Percentiles rank a stretch among this genome's conserved stretches.
These are phyloP conservation scores for Malus hybrid DNA, from an alignment of 331 rosid species.

Conservation along the genomic window DNA sequence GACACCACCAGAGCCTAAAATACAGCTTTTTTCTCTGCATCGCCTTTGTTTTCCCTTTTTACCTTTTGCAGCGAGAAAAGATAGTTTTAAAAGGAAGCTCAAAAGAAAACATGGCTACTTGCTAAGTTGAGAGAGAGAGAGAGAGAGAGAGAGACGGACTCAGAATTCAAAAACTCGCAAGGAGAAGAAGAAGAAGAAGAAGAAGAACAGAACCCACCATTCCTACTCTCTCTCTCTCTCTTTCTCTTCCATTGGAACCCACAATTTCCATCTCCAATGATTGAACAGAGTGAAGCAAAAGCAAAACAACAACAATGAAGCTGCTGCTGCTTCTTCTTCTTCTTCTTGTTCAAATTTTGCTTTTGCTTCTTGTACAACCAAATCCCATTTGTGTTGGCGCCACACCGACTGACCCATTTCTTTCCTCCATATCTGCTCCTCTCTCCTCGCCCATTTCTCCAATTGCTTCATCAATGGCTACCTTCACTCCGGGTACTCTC, in stretches of 20 bases:
- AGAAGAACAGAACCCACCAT: conserved; percentile 8
- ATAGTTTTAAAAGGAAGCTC: not conserved
- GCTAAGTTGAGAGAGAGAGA: not conserved
- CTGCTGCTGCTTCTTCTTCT: conserved; percentile 16
- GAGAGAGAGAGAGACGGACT: not conserved
- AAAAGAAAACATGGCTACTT: not conserved
- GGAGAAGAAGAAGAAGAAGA: not conserved
- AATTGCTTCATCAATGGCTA: conserved; percentile 39
- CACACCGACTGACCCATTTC: conserved; percentile 20
- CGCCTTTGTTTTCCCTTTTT: conserved; percentile 4
- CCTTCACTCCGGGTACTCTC: conserved; percentile 56
- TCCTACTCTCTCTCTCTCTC: not conserved
- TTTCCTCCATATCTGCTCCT: conserved; percentile 17
- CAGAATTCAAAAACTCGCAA: not conserved
- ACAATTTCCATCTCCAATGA: conserved; percentile 17
- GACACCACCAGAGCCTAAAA: not conserved
- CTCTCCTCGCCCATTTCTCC: conserved; percentile 40
- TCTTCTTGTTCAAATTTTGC: not conserved
- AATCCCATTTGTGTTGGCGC: conserved; percentile 39
- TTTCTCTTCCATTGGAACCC: conserved; percentile 1
- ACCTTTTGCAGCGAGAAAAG: not conserved
- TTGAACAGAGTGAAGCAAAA: conserved; percentile 2
- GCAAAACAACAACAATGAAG: conserved; percentile 34
- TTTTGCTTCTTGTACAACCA: conserved; percentile 17
- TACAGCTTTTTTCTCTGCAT: conserved; percentile 9